Percentiles rank a stretch among this genome's conserved stretches.
phyloP scores from a whole-genome alignment of 2,329 filamentous ascomycete genomes.

The Claviceps purpurea region DNA sequence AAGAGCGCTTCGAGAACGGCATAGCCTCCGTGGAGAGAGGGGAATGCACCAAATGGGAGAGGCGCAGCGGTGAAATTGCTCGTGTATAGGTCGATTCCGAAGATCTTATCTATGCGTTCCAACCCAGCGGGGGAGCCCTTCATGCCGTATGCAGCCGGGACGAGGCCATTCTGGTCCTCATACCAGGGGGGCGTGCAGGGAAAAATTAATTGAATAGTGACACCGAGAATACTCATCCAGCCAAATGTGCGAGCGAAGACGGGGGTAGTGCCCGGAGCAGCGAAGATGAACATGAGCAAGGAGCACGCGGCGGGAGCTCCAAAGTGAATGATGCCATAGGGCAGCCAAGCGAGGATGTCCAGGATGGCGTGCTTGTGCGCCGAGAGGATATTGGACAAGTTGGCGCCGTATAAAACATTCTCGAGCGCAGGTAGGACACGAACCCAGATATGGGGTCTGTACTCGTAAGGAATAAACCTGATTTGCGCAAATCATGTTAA shows the following conservation, averaged over 20 bases:
- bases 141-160: constrained; percentile 87
- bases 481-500: background rate
- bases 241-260: constrained; percentile 80
- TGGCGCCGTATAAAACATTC: constrained; percentile 92
- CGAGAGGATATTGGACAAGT: constrained; percentile 89
- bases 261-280: constrained; percentile 70
- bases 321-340: constrained; percentile 86
- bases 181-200: constrained; percentile 96
- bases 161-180: constrained; percentile 81
- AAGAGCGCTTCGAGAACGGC: constrained; percentile 84
- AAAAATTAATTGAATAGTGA: constrained; percentile 78
- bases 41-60: constrained; percentile 89
- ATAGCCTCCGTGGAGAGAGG: constrained; percentile 80
- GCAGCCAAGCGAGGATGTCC: constrained; percentile 83
- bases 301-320: constrained; percentile 72
- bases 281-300: constrained; percentile 72
- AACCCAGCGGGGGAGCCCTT: constrained; percentile 79
- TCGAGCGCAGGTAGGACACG: constrained; percentile 87
- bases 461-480: constrained; percentile 81
- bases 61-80: constrained; percentile 83
- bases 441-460: constrained; percentile 88
- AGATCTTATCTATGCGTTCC: constrained; percentile 75
- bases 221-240: constrained; percentile 81
- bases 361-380: constrained; percentile 74
- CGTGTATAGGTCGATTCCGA: constrained; percentile 86